phyloP scores from a whole-genome alignment of 805 yeast species.

The Teunomyces pallodes region DNA sequence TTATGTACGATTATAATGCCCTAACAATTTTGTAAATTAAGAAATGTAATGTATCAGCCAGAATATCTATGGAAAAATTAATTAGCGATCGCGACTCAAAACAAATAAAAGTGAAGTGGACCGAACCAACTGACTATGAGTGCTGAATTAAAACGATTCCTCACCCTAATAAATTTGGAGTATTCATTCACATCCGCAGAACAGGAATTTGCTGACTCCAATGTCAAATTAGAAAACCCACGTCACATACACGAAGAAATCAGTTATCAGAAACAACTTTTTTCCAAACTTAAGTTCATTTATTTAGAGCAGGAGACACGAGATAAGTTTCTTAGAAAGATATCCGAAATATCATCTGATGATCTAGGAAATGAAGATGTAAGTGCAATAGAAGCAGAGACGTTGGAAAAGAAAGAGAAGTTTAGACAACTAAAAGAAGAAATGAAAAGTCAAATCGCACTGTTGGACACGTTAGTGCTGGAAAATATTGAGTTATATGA shows the following conservation, averaged over 20 bases:
- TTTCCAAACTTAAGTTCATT: conserved; percentile 57
- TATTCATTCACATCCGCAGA: conserved; percentile 5
- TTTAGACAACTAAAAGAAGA: conserved; percentile 24
- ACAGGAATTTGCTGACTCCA: conserved; percentile 11
- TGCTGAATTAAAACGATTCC: background rate
- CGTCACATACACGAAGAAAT: conserved; percentile 28
- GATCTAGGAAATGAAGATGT: conserved; percentile 19
- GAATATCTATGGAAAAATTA: background rate
- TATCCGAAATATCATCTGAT: conserved; percentile 35
- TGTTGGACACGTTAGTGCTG: conserved; percentile 26
- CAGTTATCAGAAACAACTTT: conserved; percentile 36
- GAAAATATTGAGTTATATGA: conserved; percentile 25
- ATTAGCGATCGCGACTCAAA: background rate
- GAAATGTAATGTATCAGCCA: too few relatives aligned
- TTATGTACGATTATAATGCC: background rate
- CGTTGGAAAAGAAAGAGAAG: conserved; percentile 18
- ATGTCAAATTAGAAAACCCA: conserved; percentile 9
- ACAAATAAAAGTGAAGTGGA: background rate
- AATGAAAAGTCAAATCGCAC: conserved; percentile 24
- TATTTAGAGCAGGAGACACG: conserved; percentile 72
- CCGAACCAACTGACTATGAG: background rate
- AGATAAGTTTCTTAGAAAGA: conserved; percentile 57
- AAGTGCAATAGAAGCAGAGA: conserved; percentile 18
- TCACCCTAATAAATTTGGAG: conserved; percentile 3
- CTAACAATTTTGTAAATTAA: too few relatives aligned